These are phyloP conservation scores for Ganoderma lucidum DNA, from an alignment of 1,284 basidiomycete genomes.

Conservation along the genomic window DNA sequence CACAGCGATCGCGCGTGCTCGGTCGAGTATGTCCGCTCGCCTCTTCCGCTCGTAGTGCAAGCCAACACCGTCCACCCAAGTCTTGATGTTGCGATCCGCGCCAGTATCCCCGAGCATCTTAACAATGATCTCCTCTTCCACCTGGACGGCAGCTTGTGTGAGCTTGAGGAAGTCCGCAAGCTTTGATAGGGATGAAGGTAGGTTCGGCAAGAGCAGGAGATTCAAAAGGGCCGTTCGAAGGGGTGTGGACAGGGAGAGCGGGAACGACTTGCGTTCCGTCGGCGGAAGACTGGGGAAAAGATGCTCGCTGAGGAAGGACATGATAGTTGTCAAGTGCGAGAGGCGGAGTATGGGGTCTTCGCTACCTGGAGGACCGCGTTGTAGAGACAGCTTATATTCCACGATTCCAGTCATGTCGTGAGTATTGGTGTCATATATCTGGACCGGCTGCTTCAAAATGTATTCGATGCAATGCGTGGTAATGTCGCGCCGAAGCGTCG, in stretches of 20 bases:
- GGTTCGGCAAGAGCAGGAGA: constrained; percentile 67
- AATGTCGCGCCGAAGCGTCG: constrained; percentile 72
- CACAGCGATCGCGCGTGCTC: constrained; percentile 58
- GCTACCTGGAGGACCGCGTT: constrained; percentile 52
- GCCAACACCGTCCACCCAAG: constrained; percentile 69
- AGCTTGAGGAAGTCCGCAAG: constrained; percentile 71
- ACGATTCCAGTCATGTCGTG: constrained; percentile 40
- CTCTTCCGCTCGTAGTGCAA: constrained; percentile 79
- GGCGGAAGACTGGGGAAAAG: constrained; percentile 65
- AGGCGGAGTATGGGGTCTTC: constrained; percentile 53
- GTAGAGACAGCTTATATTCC: constrained; percentile 56
- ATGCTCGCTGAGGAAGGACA: constrained; percentile 63
- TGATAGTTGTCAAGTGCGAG: constrained; percentile 56
- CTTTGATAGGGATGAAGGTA: constrained; percentile 66
- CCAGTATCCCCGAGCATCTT: constrained; percentile 56
- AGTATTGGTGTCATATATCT: constrained; percentile 47
- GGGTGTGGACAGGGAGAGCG: constrained; percentile 63
- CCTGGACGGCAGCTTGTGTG: constrained; percentile 59
- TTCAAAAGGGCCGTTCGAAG: constrained; percentile 66
- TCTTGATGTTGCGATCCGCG: constrained; percentile 59
- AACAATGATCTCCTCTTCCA: constrained; percentile 67
- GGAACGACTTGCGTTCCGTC: constrained; percentile 51
- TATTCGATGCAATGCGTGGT: constrained; percentile 65
- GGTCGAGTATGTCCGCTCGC: constrained; percentile 67
- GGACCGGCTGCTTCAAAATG: constrained; percentile 60